Evolutionary conservation across 345 rosid genomes (phyloP), one percentile per base, ranked within the genome.

Genomic region (Populus ilicifolia): DNA sequence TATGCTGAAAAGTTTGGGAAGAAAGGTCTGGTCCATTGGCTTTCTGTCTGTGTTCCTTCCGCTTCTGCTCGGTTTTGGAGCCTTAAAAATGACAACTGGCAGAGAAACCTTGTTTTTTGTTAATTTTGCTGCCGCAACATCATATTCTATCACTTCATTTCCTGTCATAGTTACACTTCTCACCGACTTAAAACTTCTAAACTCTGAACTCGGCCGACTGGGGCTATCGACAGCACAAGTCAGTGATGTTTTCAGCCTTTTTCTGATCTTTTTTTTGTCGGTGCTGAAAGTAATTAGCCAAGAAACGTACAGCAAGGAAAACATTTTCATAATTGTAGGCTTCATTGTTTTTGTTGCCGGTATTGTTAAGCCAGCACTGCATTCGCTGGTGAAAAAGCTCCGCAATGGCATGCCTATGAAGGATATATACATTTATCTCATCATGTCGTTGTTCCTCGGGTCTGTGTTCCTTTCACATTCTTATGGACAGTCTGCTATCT

Each of bases 131-230:
- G 4, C 6, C 6, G 50, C 29, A 16, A 12, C 75, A 38, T 18
- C 27, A 18, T 78, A 79, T 33, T 64, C 81, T 17, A 18, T 66
- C 21, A 79, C 81, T 6, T 44, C 76, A 41, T 76, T 81, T 66
- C 70, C 79, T 10, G 80, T 61, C 43, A 62, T 84, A 8, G 29
- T 59, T 36, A 29, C 64, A 38, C 75, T 76, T 10, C 75, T 82
- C n/a, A 44, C 63, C 1, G 81, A 82, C 21, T 67, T 79, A n/a
- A 20, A 71, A 18, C 68, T 82, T 64, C n/a, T 67, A 14, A 84
- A 82, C 59, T 79, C 87, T 0, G 80, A 82, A 72, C 67, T 85
- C 7, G 85, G 87, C 12, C 67, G 82, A 30, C 29, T 85, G 69
- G 77, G 72, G 1, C 56, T 85, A 39, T 82, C 84, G 10, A 69